Evolutionary conservation across 2,329 filamentous ascomycete species (phyloP).

Genomic region (Colletotrichum spaethianum): DNA sequence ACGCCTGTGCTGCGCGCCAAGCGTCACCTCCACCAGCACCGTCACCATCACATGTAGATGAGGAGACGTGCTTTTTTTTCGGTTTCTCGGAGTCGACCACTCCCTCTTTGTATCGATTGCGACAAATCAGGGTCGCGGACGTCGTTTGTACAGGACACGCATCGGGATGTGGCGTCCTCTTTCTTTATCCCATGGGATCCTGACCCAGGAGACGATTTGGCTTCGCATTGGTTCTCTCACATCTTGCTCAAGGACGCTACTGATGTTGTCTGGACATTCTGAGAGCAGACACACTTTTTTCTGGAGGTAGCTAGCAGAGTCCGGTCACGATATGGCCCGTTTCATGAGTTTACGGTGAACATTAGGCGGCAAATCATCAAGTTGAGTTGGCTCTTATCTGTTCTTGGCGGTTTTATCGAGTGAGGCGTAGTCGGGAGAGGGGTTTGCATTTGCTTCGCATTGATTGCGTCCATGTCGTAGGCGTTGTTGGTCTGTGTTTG

Average conservation of each 20-base stretch:
- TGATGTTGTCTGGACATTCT: slow-evolving; percentile 40
- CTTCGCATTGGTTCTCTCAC: slow-evolving; percentile 37
- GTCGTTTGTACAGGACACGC: slow-evolving; percentile 27
- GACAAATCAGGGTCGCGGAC: slow-evolving; percentile 20
- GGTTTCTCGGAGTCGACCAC: slow-evolving; percentile 14
- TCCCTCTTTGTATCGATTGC: slow-evolving; percentile 22
- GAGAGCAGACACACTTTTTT: slow-evolving; percentile 33
- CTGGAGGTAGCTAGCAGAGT: slow-evolving; percentile 40
- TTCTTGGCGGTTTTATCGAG: slow-evolving; percentile 26
- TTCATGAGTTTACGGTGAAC: slow-evolving; percentile 39
- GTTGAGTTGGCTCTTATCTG: slow-evolving; percentile 18
- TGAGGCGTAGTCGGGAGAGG: slow-evolving; percentile 19
- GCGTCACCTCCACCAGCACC: slow-evolving; percentile 58
- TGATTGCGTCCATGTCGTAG: slow-evolving; percentile 30
- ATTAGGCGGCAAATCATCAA: slow-evolving; percentile 40
- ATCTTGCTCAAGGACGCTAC: slow-evolving; percentile 35
- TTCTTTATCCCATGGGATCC: slow-evolving; percentile 23
- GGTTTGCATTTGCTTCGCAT: slow-evolving; percentile 19
- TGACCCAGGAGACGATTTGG: slow-evolving; percentile 34
- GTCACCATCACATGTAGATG: slow-evolving; percentile 46
- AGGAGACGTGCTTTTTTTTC: slow-evolving; percentile 1
- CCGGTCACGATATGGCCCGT: slow-evolving; percentile 30
- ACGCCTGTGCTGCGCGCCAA: slow-evolving; percentile 43
- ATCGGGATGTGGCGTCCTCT: slow-evolving; percentile 36
- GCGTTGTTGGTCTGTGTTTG: slow-evolving; percentile 36